Base-by-base conservation (phyloP, 2,329 filamentous ascomycete genomes). In the Pezicula radicicola region DNA sequence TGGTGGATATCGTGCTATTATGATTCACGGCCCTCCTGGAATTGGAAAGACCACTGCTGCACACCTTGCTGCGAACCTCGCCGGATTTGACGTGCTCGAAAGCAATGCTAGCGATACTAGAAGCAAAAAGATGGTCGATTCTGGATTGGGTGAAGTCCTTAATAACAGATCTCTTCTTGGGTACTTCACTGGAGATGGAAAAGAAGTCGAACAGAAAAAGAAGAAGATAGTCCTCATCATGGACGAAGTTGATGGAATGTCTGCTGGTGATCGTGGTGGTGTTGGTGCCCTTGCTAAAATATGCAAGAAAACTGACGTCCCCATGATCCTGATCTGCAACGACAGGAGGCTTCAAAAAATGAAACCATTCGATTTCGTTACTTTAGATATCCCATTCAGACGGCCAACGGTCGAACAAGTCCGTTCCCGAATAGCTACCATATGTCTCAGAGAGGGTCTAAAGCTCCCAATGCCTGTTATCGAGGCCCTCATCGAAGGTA, bases 211-310 rank as follows among this genome's bases (percentile, higher is more conserved):
- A 42, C 72, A 76, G 4, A 78, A 78, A 15, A 97, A 94, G 75
- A 96, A 95, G 75, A 97, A 97, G 62, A 84, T 97, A 33, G 90
- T 97, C 6, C 75, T 99, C 46, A 91, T 99, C 72, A 97, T 99
- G 94, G 94, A 99, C 62, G 94, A 99, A 71, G 94, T 99, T 4
- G 94, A 99, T 64, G 94, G 94, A 48, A 97, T 99, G 94, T 97
- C 93, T 55, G 92, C 91, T 35, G 94, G 94, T 66, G 94, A 99
- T 67, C 87, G 94, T 55, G 94, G 94, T 59, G 94, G 94, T 69
- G 94, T 99, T 45, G 94, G 92, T 47, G 94, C 94, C 28, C 78
- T 99, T 51, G 93, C 94, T 51, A 91, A 94, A 53, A 88, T 96
- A 49, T 97, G 93, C 78, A 96, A 89, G 74, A 97, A 96, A 77